Conservation (phyloP, 1,139 yeast genomes). For the Scheffersomyces titani region DNA sequence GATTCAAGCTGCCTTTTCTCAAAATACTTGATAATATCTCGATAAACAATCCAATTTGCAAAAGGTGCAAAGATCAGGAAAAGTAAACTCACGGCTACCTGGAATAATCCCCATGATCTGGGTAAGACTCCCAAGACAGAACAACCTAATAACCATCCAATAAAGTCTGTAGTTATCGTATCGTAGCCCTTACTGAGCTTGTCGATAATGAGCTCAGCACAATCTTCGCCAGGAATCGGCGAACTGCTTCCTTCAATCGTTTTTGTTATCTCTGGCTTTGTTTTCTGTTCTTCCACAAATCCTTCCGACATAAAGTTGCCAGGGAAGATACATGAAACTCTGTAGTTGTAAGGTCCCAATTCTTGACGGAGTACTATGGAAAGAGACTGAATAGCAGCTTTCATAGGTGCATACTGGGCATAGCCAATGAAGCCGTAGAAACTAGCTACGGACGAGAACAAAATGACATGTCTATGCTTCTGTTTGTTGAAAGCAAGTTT, state of each 20-base stretch:
- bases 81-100: conserved; percentile 47
- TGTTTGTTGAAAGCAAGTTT: conserved; percentile 7
- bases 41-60: conserved; percentile 51
- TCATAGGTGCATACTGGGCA: conserved; percentile 84
- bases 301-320: conserved; percentile 94
- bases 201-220: conserved; percentile 62
- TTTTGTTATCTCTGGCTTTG: conserved; percentile 84
- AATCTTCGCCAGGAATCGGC: conserved; percentile 66
- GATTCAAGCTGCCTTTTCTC: conserved; percentile 15
- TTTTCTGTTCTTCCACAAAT: conserved; percentile 71
- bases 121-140: conserved; percentile 71
- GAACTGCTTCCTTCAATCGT: conserved; percentile 81
- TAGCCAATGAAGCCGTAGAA: conserved; percentile 91
- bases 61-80: conserved; percentile 68
- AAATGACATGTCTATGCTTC: conserved; percentile 60
- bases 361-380: conserved; percentile 84
- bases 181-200: conserved; percentile 67
- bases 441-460: conserved; percentile 81
- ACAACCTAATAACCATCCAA: conserved; percentile 81
- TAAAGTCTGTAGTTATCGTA: conserved; percentile 75
- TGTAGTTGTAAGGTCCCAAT: conserved; percentile 62
- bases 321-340: conserved; percentile 69
- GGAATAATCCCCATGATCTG: conserved; percentile 60
- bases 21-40: conserved; percentile 56
- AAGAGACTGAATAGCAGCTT: conserved; percentile 77